Base-by-base conservation (phyloP, 2,329 filamentous ascomycete genomes). In the Epichloe coenophiala region DNA sequence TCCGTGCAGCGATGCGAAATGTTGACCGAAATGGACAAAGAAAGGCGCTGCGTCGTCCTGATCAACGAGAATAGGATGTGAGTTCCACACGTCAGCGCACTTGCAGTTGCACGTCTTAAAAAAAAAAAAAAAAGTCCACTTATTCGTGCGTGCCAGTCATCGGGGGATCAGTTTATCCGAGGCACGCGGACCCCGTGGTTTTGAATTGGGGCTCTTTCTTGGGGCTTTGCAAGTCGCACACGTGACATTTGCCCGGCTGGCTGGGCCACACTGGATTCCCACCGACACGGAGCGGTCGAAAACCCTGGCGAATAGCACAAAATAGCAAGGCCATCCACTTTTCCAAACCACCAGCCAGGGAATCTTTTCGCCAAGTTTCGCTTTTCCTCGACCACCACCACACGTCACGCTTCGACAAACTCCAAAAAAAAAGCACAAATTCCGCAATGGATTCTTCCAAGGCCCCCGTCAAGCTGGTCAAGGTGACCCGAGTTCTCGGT, bases 391-490 rank as follows among this genome's bases (percentile, higher is more conserved):
- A 48, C 35, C 42, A 42, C 38, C 47, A 49, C 42, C 36, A 35
- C 50, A 42, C 40, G 40, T 31, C 36, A 48, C 51, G 21, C 44
- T 27, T 47, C 39, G 48, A 41, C 19, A 48, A 43, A 53, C 45
- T 42, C 63, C 60, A 17, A 17, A 17, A 62, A 50, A 53, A 59
- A 57, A 55, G 55, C 56, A 59, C 47, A 50, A 47, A 51, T 45
- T 49, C 51, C 53, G 53, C 40, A 65, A 97, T 97, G 91, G 91
- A 97, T 79, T 79, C 87, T 68, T 81, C 84, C 71, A 95, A 95
- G 80, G 82, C 87, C 71, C 89, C 90, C 76, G 88, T 95, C 77
- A 98, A 98, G 88, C 88, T 97, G 75, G 93, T 96, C 76, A 97
- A 97, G 85, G 91, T 96, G 74, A 95, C 87, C 78, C 85, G 88